Base-by-base conservation (phyloP, 371 early-diverging fungal species). In the Mortierella polycephala region DNA sequence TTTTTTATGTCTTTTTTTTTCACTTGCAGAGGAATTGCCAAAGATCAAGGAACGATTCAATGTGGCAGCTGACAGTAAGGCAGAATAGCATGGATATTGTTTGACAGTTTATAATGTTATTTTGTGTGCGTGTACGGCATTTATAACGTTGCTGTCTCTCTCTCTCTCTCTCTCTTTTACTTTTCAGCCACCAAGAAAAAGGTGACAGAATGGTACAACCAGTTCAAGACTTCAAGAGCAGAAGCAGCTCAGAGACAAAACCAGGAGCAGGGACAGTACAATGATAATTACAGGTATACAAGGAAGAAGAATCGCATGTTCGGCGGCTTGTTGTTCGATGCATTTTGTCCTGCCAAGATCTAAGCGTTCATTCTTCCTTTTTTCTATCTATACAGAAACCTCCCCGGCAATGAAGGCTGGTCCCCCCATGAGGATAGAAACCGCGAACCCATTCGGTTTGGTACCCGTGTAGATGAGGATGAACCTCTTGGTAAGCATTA, bases 11-110 rank as follows among this genome's bases (percentile, higher is more conserved):
- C n/a, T 16, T 9, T 51, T 18, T n/a, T 51, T 21, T 47, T 47
- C 10, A 20, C 54, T 51, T 23, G 11, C 47, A 79, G 80, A 79
- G 67, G 80, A 79, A n/a, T 20, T 79, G 37, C 80, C 80, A 54
- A 79, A 79, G 67, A 79, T 79, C 53, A 79, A 79, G 49, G 80
- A 79, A 45, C 57, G 74, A 23, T 73, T 79, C 52, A 79, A 79
- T 55, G 74, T 69, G 51, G 80, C 80, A 44, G 80, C 80, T 20
- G 80, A 79, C 57, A 73, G 80, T 79, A 79, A 47, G 77, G 52
- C 44, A 16, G 47, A 14, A 14, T 42, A 49, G 5, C 30, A 57
- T n/a, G 55, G 21, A 53, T 40, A 30, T 11, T 37, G 13, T 51
- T 37, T 23, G 52, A 30, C n/a, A 50, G 21, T n/a, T 49, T 20